Percentiles rank a stretch among this genome's conserved stretches.
phyloP scores from a whole-genome alignment of 345 rosid species.

The rapeseed (Brassica napus) region DNA sequence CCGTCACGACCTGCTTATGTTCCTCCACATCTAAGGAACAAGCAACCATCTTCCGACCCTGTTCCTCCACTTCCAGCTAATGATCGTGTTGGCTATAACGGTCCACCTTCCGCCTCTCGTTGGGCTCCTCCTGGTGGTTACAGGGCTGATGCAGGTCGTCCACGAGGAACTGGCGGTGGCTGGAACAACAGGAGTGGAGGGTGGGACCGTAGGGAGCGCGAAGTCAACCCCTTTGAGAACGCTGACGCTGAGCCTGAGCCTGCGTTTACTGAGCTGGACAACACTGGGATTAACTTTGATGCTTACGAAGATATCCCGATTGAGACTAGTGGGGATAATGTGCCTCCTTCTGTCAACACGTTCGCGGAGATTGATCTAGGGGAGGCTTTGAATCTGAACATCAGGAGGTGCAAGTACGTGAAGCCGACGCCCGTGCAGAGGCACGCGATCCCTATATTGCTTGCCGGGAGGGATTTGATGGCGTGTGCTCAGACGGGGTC shows the following conservation, averaged over 20 bases:
- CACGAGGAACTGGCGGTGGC: constrained; percentile 54
- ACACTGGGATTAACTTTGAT: constrained; percentile 81
- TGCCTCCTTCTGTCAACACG: constrained; percentile 84
- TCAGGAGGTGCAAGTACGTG: constrained; percentile 90
- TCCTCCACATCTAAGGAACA: constrained; percentile 89
- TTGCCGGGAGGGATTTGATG: constrained; percentile 91
- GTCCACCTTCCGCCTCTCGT: constrained; percentile 57
- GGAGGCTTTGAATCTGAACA: constrained; percentile 80
- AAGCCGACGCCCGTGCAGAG: constrained; percentile 98
- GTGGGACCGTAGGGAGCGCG: constrained; percentile 81
- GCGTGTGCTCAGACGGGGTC: constrained; percentile 99
- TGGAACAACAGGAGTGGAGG: constrained; percentile 70
- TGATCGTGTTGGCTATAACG: constrained; percentile 45
- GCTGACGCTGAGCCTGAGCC: constrained; percentile 57
- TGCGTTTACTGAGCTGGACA: constrained; percentile 63
- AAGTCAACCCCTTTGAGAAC: constrained; percentile 82
- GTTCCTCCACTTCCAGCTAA: constrained; percentile 40
- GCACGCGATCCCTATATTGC: constrained; percentile 81
- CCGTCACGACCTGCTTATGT: constrained; percentile 59
- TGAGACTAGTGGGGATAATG: constrained; percentile 96
- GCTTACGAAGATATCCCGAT: constrained; percentile 97
- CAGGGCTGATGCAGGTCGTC: constrained; percentile 34
- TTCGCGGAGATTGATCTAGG: constrained; percentile 94
- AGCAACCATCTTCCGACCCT: constrained; percentile 48
- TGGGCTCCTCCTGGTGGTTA: constrained; percentile 48